phyloP scores from a whole-genome alignment of 441 rosid species.

The Pelargonium citronellum region DNA sequence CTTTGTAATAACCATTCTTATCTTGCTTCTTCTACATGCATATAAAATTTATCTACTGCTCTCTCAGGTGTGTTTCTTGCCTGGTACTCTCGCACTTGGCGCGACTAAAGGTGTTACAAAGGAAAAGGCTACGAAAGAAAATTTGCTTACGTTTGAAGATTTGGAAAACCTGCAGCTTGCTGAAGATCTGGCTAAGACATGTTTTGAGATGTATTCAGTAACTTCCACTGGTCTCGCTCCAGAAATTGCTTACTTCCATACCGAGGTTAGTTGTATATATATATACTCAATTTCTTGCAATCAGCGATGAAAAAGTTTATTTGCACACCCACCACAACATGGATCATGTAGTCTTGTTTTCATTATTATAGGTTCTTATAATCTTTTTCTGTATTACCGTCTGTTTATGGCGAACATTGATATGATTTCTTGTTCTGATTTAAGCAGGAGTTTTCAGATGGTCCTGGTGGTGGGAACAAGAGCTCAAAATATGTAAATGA shows the following conservation, averaged over 20 bases:
- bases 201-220: constrained; percentile 89
- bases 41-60: constrained; percentile 14
- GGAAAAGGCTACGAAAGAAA: constrained; percentile 65
- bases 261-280: constrained; percentile 46
- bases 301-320: constrained; percentile 1
- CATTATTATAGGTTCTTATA: constrained; percentile 8
- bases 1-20: neutral
- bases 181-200: constrained; percentile 84
- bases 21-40: constrained; percentile 2
- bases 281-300: constrained; percentile 9
- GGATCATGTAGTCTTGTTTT: neutral
- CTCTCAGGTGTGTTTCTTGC: constrained; percentile 83
- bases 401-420: constrained; percentile 13
- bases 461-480: constrained; percentile 88
- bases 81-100: constrained; percentile 94
- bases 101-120: constrained; percentile 85
- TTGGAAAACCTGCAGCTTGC: constrained; percentile 90
- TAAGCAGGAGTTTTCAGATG: constrained; percentile 62
- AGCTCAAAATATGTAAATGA: constrained; percentile 66
- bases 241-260: constrained; percentile 93
- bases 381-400: constrained; percentile 10
- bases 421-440: constrained; percentile 26
- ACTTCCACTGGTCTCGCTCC: constrained; percentile 97
- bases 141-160: constrained; percentile 79
- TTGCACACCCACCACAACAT: constrained; percentile 4